Percentiles rank a stretch among this genome's conserved stretches.
These are phyloP conservation scores for Saururus chinensis DNA, from an alignment of 164 flowering plant genomes.

Conservation along the genomic window DNA sequence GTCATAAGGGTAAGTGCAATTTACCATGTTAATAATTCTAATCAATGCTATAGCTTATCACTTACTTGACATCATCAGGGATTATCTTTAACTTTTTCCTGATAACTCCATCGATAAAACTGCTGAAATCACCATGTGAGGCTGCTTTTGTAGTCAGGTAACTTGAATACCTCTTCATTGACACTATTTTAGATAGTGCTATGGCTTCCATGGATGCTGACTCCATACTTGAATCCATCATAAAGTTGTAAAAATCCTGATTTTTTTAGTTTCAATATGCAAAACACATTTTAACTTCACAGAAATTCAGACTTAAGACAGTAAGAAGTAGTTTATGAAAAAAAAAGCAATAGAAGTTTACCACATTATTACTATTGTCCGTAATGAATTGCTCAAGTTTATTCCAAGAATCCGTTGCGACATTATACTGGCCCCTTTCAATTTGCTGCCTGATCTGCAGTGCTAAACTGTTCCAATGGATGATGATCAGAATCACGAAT, in stretches of 20 bases:
- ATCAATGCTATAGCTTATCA: neutral
- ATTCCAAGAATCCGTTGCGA: slow-evolving; percentile 54
- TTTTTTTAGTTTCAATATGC: neutral
- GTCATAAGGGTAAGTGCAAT: no score
- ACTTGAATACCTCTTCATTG: slow-evolving; percentile 35
- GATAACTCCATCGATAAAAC: slow-evolving; percentile 57
- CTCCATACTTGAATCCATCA: slow-evolving; percentile 43
- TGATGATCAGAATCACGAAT: no score
- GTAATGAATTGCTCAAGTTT: slow-evolving; percentile 40
- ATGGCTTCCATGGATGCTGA: slow-evolving; percentile 24
- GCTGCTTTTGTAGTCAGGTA: slow-evolving; percentile 36
- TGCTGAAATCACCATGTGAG: slow-evolving; percentile 24
- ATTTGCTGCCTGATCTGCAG: slow-evolving; percentile 50
- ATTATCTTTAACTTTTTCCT: slow-evolving; percentile 65
- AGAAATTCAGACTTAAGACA: no score
- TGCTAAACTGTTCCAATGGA: slow-evolving; percentile 37
- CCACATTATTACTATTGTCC: slow-evolving; percentile 51
- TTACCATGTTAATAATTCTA: neutral
- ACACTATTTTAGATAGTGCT: slow-evolving; percentile 9
- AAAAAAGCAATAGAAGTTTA: slow-evolving; percentile 11
- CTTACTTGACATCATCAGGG: slow-evolving; percentile 59
- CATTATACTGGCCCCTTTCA: slow-evolving; percentile 26
- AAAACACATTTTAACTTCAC: neutral
- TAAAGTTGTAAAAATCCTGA: slow-evolving; percentile 85
- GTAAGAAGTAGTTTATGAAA: neutral